phyloP scores from a whole-genome alignment of 148 eudicot genomes.

The Camellia japonica region DNA sequence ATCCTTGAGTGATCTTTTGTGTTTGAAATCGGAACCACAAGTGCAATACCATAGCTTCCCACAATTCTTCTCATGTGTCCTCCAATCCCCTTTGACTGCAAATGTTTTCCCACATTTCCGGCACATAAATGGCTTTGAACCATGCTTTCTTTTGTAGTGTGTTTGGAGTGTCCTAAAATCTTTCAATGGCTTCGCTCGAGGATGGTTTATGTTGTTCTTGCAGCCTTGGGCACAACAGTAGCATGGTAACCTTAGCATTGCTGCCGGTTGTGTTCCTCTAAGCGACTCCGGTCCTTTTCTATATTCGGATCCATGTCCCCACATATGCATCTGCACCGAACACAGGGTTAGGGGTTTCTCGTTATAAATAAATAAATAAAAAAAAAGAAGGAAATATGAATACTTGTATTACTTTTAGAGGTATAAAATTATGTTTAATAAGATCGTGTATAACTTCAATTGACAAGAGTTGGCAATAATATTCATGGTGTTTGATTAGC shows the following conservation, averaged over 20 bases:
- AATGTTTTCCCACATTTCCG: conserved; percentile 17
- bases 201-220: conserved; percentile 22
- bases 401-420: no score
- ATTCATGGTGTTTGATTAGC: no score
- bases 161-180: conserved; percentile 27
- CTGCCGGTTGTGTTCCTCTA: conserved; percentile 19
- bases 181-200: conserved; percentile 21
- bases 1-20: conserved; percentile 25
- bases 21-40: conserved; percentile 26
- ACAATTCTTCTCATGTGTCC: conserved; percentile 26
- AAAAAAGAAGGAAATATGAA: no score
- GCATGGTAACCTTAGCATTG: conserved; percentile 22
- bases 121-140: conserved; percentile 21
- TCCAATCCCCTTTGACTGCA: conserved; percentile 25
- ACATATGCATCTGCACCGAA: conserved; percentile 21
- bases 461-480: no score
- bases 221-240: conserved; percentile 22
- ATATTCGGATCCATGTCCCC: conserved; percentile 25
- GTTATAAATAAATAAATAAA: no score
- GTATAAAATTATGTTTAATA: no score
- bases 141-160: conserved; percentile 24
- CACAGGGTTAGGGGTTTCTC: no score
- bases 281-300: conserved; percentile 23
- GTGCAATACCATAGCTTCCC: conserved; percentile 21
- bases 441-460: no score